A percentile compares a stretch with the other conserved stretches of the same genome.
Conservation (phyloP, 805 yeast genomes). For the Candida peoriensis region DNA sequence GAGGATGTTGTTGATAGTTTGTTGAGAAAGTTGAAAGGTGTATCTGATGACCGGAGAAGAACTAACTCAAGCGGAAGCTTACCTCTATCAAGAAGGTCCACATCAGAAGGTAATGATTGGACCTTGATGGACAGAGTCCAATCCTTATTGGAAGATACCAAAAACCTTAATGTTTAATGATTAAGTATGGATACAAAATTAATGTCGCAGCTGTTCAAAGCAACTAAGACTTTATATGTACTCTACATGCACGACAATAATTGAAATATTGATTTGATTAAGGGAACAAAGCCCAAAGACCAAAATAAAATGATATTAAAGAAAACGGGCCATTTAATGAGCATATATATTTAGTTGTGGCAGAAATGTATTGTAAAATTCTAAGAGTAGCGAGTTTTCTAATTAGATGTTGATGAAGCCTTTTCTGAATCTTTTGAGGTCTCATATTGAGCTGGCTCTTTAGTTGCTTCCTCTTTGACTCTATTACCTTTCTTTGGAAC, state of each 20-base stretch:
- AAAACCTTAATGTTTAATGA: slow-evolving; percentile 11
- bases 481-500: slow-evolving; percentile 57
- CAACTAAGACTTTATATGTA: no score
- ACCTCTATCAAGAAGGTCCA: slow-evolving; percentile 3
- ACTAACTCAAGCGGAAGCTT: slow-evolving; percentile 13
- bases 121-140: slow-evolving; percentile 22
- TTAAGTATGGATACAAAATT: no score
- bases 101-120: slow-evolving; percentile 9
- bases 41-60: slow-evolving; percentile 28
- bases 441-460: not conserved
- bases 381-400: not conserved
- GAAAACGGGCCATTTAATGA: no score
- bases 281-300: no score
- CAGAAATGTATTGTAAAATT: no score
- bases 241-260: no score
- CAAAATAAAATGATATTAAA: no score
- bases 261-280: no score
- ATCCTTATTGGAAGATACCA: slow-evolving; percentile 22
- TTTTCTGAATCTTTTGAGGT: no score
- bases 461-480: slow-evolving; percentile 19
- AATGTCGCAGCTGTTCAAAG: no score
- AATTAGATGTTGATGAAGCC: not conserved
- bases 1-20: slow-evolving; percentile 76
- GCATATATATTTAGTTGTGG: no score
- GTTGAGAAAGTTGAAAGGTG: slow-evolving; percentile 80